Percentiles rank a stretch among this genome's conserved stretches.
Evolutionary conservation across 192 early-diverging fungal species (phyloP).

Genomic region (Gaertneriomyces sp.): DNA sequence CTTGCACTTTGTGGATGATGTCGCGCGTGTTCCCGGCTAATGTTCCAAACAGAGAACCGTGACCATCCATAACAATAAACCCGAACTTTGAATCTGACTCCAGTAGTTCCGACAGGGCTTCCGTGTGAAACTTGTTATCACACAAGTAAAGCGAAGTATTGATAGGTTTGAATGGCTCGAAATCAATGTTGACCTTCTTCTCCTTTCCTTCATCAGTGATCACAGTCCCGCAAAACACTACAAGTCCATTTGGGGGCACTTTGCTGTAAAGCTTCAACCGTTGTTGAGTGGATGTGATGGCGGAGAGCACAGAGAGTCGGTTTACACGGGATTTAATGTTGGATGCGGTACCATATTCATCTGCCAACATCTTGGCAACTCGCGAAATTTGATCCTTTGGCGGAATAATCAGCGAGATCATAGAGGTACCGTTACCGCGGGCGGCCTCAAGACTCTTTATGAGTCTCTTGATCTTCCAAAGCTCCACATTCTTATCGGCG

Average conservation of each 20-base stretch:
- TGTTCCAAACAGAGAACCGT: conserved; percentile 90
- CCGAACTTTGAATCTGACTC: conserved; percentile 95
- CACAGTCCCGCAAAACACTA: conserved; percentile 86
- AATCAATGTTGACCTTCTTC: conserved; percentile 98
- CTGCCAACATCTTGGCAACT: conserved; percentile 88
- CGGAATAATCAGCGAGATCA: conserved; percentile 97
- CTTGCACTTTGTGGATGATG: conserved; percentile 87
- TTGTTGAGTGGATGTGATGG: conserved; percentile 97
- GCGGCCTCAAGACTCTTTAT: conserved; percentile 94
- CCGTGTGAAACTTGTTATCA: conserved; percentile 99
- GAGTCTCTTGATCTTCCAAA: conserved; percentile 99
- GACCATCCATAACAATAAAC: conserved; percentile 99
- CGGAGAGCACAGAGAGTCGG: conserved; percentile 90
- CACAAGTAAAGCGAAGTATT: conserved; percentile 90
- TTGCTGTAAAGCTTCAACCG: conserved; percentile 90
- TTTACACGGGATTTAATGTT: conserved; percentile 99
- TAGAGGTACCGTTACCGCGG: conserved; percentile 97
- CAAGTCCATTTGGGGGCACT: conserved; percentile 93
- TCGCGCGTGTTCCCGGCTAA: conserved; percentile 93
- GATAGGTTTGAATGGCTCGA: conserved; percentile 99
- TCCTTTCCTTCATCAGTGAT: conserved; percentile 99
- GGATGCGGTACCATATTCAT: conserved; percentile 98
- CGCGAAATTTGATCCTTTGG: conserved; percentile 90
- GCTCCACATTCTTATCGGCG: conserved; percentile 85
- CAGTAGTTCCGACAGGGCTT: conserved; percentile 84